Percentiles rank a stretch among this genome's conserved stretches.
Conservation (phyloP, 331 rosid species). For the Quercus lobata region DNA sequence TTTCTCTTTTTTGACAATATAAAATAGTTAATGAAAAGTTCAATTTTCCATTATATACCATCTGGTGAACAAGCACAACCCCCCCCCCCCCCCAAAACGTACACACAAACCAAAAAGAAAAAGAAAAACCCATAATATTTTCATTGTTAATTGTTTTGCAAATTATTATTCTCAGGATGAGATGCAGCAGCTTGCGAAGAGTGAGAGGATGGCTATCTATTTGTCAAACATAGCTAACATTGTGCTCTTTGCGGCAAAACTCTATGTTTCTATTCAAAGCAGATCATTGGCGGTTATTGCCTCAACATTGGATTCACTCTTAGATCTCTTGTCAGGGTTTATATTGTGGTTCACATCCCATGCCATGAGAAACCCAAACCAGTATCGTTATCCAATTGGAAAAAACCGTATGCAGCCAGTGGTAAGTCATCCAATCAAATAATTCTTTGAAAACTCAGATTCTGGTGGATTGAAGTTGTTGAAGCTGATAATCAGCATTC, state of each 20-base stretch:
- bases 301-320: constrained; percentile 77
- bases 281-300: constrained; percentile 76
- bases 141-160: no score
- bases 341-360: constrained; percentile 71
- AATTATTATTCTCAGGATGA: constrained; percentile 47
- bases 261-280: constrained; percentile 60
- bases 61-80: background rate
- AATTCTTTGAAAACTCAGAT: background rate
- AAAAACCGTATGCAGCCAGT: constrained; percentile 87
- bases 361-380: constrained; percentile 69
- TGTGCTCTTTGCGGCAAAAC: constrained; percentile 60
- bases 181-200: constrained; percentile 55
- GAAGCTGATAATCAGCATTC: background rate
- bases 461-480: background rate
- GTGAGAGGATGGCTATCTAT: constrained; percentile 51
- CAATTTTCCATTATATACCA: background rate
- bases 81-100: no score
- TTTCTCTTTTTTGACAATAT: background rate
- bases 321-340: constrained; percentile 81
- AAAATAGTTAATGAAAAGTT: background rate
- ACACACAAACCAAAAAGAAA: no score
- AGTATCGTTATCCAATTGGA: constrained; percentile 68
- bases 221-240: constrained; percentile 51
- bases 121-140: background rate
- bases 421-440: constrained; percentile 34